Evolutionary conservation across 129 eudicot species (phyloP).

Genomic region (Helichrysum umbraculigerum): DNA sequence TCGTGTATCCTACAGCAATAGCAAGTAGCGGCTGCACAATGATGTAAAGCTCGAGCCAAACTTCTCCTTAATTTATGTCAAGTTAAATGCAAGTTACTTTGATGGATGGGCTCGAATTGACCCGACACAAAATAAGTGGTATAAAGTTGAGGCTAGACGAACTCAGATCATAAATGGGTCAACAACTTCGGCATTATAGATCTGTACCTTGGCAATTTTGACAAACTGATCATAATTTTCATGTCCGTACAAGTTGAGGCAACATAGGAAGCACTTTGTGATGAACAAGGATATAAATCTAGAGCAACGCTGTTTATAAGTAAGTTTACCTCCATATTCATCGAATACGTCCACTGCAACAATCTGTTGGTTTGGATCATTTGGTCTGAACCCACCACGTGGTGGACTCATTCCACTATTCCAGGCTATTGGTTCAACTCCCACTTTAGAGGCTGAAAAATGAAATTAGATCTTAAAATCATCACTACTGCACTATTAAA

Average conservation of each 20-base stretch:
- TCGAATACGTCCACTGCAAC: constrained; percentile 97
- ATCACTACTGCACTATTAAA: not conserved
- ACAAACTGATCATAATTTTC: constrained; percentile 82
- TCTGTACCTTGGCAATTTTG: constrained; percentile 73
- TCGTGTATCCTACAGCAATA: too few species aligned
- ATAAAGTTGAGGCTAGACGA: not conserved
- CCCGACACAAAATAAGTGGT: not conserved
- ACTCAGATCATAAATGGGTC: not conserved
- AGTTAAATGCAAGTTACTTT: not conserved
- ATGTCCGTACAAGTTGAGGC: constrained; percentile 53
- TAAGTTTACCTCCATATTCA: constrained; percentile 84
- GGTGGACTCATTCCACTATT: constrained; percentile 98
- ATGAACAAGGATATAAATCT: too few species aligned
- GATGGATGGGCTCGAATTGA: not conserved
- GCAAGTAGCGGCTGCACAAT: too few species aligned
- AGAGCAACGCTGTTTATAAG: not conserved
- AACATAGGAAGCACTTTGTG: too few species aligned
- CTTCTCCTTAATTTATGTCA: too few species aligned
- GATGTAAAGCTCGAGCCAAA: too few species aligned
- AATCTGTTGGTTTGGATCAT: constrained; percentile 97
- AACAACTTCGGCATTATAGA: not conserved
- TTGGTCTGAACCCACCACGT: constrained; percentile 84
- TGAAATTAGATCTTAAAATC: constrained; percentile 20
- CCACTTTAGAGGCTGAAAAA: constrained; percentile 93
- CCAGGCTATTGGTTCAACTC: constrained; percentile 96